Evolutionary conservation across 1,284 basidiomycete genomes (phyloP).

Genomic region (Kalmanozyma brasiliensis): DNA sequence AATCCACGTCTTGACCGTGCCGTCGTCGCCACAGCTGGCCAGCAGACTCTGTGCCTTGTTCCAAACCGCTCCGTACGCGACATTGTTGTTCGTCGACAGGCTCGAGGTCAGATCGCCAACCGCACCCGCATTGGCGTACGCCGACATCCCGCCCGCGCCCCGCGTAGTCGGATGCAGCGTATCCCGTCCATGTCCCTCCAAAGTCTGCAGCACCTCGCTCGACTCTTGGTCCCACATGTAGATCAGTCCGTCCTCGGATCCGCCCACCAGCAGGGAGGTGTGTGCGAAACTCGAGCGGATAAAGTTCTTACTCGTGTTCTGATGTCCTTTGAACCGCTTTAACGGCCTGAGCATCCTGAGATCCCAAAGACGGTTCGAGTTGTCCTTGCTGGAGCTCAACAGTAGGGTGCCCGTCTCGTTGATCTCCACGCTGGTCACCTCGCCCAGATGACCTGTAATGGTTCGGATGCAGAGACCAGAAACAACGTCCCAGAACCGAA

Average conservation of each 20-base stretch:
- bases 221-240: conserved; percentile 68
- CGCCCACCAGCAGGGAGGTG: conserved; percentile 69
- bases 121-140: too few relatives aligned
- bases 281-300: conserved; percentile 70
- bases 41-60: conserved; percentile 67
- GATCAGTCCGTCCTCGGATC: conserved; percentile 69
- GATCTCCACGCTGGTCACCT: conserved; percentile 71
- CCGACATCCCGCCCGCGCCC: too few relatives aligned
- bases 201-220: conserved; percentile 63
- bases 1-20: conserved; percentile 70
- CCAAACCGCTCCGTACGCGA: conserved; percentile 70
- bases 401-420: conserved; percentile 70
- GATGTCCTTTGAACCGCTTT: conserved; percentile 71
- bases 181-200: conserved; percentile 61
- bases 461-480: conserved; percentile 70
- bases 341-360: conserved; percentile 64
- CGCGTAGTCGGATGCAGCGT: conserved; percentile 21
- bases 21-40: conserved; percentile 70
- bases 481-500: conserved; percentile 71
- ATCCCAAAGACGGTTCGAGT: conserved; percentile 68
- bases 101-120: conserved; percentile 20
- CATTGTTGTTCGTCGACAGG: conserved; percentile 48
- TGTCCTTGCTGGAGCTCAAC: conserved; percentile 71
- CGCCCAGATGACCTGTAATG: conserved; percentile 70
- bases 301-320: conserved; percentile 72